These are phyloP conservation scores for Xylaria sp. DNA, from an alignment of 495 filamentous ascomycete genomes.

Conservation along the genomic window DNA sequence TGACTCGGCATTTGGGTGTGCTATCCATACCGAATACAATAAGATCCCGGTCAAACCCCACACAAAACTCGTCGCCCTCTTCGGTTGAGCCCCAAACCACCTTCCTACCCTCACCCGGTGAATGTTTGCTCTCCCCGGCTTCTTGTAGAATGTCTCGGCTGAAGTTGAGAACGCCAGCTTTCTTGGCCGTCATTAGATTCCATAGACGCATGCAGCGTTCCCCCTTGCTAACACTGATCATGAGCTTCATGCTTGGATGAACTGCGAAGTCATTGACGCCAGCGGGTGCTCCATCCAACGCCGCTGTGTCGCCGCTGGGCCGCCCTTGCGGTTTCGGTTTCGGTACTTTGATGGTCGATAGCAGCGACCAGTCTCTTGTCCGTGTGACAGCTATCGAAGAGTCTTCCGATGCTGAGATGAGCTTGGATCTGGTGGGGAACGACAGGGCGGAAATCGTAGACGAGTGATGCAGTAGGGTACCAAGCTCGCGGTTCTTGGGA, in stretches of 20 bases:
- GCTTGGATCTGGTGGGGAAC: slow-evolving; percentile 87
- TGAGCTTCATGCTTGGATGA: slow-evolving; percentile 94
- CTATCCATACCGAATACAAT: slow-evolving; percentile 89
- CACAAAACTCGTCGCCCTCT: slow-evolving; percentile 79
- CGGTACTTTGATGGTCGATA: slow-evolving; percentile 91
- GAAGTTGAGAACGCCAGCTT: slow-evolving; percentile 90
- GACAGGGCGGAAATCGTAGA: slow-evolving; percentile 76
- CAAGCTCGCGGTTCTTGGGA: slow-evolving; percentile 84
- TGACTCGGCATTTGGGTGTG: slow-evolving; percentile 72
- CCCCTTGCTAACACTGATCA: slow-evolving; percentile 87
- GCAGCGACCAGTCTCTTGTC: slow-evolving; percentile 85
- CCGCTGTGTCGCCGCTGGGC: slow-evolving; percentile 89
- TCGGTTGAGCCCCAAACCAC: slow-evolving; percentile 79
- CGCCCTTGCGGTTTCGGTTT: slow-evolving; percentile 81
- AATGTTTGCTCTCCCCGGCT: slow-evolving; percentile 76
- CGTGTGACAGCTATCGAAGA: slow-evolving; percentile 85
- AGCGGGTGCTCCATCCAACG: slow-evolving; percentile 79
- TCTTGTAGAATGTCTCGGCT: slow-evolving; percentile 67
- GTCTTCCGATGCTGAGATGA: slow-evolving; percentile 84
- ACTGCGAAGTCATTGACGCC: slow-evolving; percentile 95
- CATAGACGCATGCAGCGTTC: slow-evolving; percentile 92
- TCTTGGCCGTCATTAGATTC: slow-evolving; percentile 97
- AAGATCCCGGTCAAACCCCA: slow-evolving; percentile 86
- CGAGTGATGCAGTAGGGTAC: slow-evolving; percentile 84
- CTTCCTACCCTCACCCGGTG: slow-evolving; percentile 80